phyloP scores from a whole-genome alignment of 1,284 basidiomycete species.

The Pseudozyma tsukubaensis region DNA sequence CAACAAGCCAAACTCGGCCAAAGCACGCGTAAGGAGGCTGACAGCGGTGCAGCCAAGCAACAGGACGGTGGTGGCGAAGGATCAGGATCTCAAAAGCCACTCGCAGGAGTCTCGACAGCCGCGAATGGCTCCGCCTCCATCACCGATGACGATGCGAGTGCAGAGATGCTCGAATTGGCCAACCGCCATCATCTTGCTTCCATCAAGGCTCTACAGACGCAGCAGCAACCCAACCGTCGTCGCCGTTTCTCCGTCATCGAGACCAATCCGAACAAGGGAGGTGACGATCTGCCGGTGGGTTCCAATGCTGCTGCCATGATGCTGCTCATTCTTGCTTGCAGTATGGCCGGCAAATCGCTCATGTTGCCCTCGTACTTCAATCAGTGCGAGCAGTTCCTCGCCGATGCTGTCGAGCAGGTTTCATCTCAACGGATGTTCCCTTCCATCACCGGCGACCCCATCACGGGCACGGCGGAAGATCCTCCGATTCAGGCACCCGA shows the following conservation, averaged over 20 bases:
- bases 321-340: conserved; percentile 42
- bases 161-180: conserved; percentile 28
- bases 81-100: background rate
- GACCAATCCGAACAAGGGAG: conserved; percentile 11
- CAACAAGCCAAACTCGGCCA: conserved; percentile 17
- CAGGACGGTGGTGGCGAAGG: background rate
- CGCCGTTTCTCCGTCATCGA: conserved; percentile 50
- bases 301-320: conserved; percentile 46
- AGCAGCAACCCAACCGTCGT: conserved; percentile 42
- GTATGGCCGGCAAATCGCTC: conserved; percentile 38
- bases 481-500: conserved; percentile 18
- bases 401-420: conserved; percentile 41
- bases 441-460: conserved; percentile 27
- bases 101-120: background rate
- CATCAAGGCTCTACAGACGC: conserved; percentile 44
- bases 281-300: conserved; percentile 31
- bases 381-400: conserved; percentile 48
- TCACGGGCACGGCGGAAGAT: conserved; percentile 20
- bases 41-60: background rate
- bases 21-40: background rate
- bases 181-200: conserved; percentile 44
- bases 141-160: background rate
- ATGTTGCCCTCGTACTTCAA: conserved; percentile 52
- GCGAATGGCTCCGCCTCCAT: background rate
- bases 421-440: conserved; percentile 41